Conservation (phyloP, 2,329 filamentous ascomycete species). For the Thielaviopsis ethacetica region DNA sequence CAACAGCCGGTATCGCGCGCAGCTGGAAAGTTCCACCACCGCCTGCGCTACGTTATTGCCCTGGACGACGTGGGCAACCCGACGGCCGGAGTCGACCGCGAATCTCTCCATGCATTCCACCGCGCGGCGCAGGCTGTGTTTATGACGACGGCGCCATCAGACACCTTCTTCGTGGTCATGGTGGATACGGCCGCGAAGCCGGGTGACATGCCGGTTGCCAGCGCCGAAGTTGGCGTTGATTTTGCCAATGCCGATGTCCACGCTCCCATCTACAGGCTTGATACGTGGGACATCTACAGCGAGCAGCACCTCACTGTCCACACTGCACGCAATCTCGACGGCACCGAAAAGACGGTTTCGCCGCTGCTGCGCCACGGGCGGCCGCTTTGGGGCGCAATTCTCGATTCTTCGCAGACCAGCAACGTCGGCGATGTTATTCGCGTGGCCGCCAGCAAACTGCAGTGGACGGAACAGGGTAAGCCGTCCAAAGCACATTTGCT, state of each 20-base stretch:
- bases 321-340: not conserved
- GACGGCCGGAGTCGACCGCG: conserved; percentile 2
- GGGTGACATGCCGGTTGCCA: not conserved
- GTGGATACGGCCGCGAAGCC: not conserved
- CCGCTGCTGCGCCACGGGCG: conserved; percentile 7
- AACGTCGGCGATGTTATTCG: conserved; percentile 6
- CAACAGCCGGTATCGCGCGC: not conserved
- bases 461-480: not conserved
- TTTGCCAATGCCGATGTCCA: conserved; percentile 5
- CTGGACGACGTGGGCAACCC: not conserved
- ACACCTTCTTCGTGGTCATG: conserved; percentile 8
- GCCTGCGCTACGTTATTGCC: conserved; percentile 3
- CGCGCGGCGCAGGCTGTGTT: conserved; percentile 10
- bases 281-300: conserved; percentile 5
- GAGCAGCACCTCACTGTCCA: not conserved
- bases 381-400: conserved; percentile 8
- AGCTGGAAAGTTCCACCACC: not conserved
- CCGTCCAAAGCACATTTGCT: conserved; percentile 2
- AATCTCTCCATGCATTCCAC: conserved; percentile 3
- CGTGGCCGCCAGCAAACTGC: conserved; percentile 5
- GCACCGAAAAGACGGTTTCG: not conserved
- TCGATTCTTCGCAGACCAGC: conserved; percentile 2
- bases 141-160: not conserved
- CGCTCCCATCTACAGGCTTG: conserved; percentile 6
- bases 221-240: not conserved